Evolutionary conservation across 106 monocot genomes (phyloP), one percentile per base, ranked within the genome.

Genomic region (Dactylorhiza incarnata): DNA sequence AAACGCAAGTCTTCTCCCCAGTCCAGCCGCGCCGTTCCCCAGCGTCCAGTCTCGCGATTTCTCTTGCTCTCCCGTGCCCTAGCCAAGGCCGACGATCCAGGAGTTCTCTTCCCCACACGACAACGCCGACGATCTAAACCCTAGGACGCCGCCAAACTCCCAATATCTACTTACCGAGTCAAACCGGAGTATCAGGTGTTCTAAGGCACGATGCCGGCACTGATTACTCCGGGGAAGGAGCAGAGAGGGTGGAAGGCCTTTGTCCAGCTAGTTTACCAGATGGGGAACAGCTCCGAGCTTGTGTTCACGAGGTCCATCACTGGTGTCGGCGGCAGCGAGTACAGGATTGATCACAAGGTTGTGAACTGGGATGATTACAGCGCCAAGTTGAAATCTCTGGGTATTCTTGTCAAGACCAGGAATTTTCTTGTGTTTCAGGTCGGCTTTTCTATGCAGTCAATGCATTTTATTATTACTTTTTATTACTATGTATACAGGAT

Each of bases 351-450:
- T 46, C 88, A 89, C 8, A 84, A 82, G 72, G 79, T 85, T 47
- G 91, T 94, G 25, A 84, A 83, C 2, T 94, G 89, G 89, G 94
- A 99, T 19, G 94, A 91, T 11, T 99, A 99, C 83, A 94, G 89
- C 53, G 73, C 78, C 44, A 88, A 73, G 68, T 76, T 99, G 53
- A 99, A 85, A 74, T 94, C 91, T 16, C 80, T 99, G 13, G 99
- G 99, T 67, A 99, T 99, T 47, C 99, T 99, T 49, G 94, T 99
- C 25, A 99, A 99, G 83, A 94, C 99, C 1, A 79, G 99, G 14
- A 99, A 99, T 79, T 99, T 99, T 73, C 94, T 99, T 3, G 99
- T 99, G 13, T 99, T 94, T 66, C 94, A 99, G 94, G 97, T 94
- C 22, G 22, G 47, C 3, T 2, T 49, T 24, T 26, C 29, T 29